These are phyloP conservation scores for Backusella luteola DNA, from an alignment of 192 early-diverging fungal species.

Conservation along the genomic window DNA sequence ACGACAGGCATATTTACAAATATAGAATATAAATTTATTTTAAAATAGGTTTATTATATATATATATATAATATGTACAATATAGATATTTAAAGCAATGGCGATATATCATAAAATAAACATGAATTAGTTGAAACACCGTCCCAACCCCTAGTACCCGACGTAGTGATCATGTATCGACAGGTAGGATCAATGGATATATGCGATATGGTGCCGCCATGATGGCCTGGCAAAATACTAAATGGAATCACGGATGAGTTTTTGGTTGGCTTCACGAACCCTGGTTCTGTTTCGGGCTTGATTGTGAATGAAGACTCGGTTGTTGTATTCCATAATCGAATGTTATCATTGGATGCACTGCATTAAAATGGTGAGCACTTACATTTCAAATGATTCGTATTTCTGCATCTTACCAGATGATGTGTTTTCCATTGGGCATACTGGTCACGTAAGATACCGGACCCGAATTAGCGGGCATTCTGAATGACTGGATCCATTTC, in stretches of 20 bases:
- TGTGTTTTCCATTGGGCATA: slow-evolving; percentile 77
- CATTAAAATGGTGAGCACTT: neutral
- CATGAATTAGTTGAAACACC: slow-evolving; percentile 80
- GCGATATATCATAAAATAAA: slow-evolving; percentile 80
- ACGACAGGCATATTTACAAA: neutral
- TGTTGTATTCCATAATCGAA: slow-evolving; percentile 86
- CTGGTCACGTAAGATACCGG: slow-evolving; percentile 74
- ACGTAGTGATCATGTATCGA: slow-evolving; percentile 85
- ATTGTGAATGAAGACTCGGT: slow-evolving; percentile 42
- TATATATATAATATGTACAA: too few relatives aligned
- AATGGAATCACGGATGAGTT: slow-evolving; percentile 64
- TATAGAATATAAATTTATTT: neutral
- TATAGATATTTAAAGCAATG: slow-evolving; percentile 36
- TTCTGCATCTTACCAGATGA: slow-evolving; percentile 67
- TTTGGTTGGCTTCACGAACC: slow-evolving; percentile 21
- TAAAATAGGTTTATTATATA: slow-evolving; percentile 4
- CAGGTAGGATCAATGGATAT: slow-evolving; percentile 75
- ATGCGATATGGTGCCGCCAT: slow-evolving; percentile 79
- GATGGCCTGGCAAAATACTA: slow-evolving; percentile 92
- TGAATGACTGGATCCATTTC: slow-evolving; percentile 66
- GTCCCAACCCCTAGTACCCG: slow-evolving; percentile 97
- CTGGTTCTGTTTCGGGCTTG: slow-evolving; percentile 29
- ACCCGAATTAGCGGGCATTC: slow-evolving; percentile 87
- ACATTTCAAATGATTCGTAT: neutral
- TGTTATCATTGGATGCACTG: slow-evolving; percentile 89